Conservation (phyloP, 768 basidiomycete genomes). For the Mycena crocata region DNA sequence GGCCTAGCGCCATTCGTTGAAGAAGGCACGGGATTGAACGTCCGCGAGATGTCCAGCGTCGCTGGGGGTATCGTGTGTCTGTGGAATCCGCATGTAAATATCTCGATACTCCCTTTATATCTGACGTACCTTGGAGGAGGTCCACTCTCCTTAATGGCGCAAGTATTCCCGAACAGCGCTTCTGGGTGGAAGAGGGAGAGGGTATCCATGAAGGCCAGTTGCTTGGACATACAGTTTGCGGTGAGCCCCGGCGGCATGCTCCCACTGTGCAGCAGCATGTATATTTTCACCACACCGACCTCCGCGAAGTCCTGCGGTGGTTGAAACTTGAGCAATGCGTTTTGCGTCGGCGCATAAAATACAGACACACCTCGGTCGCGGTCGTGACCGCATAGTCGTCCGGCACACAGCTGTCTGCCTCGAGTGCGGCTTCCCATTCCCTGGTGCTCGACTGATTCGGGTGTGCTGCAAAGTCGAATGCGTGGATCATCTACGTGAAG, state of each 20-base stretch:
- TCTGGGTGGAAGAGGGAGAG: conserved; percentile 4
- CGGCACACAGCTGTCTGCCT: conserved; percentile 43
- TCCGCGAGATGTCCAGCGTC: no score
- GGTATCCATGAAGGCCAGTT: neutral
- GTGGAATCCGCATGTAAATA: no score
- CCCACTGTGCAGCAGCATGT: conserved; percentile 5
- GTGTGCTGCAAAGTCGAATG: conserved; percentile 42
- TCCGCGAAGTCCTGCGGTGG: conserved; percentile 14
- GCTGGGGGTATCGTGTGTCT: no score
- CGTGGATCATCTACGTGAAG: conserved; percentile 39
- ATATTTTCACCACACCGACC: neutral
- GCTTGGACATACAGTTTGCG: conserved; percentile 7
- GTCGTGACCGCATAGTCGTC: conserved; percentile 43
- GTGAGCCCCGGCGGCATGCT: conserved; percentile 9
- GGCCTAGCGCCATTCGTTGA: no score
- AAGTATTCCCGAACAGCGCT: conserved; percentile 2
- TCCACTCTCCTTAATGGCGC: neutral
- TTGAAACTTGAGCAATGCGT: neutral
- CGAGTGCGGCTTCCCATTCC: conserved; percentile 38
- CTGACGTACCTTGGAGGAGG: conserved; percentile 15
- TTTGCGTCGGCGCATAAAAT: neutral
- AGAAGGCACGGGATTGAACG: no score
- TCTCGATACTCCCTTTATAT: no score
- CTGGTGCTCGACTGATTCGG: conserved; percentile 34
- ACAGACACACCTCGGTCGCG: conserved; percentile 39